These are phyloP conservation scores for Leishmania martiniquensis DNA, from an alignment of 208 protist species.

Conservation along the genomic window DNA sequence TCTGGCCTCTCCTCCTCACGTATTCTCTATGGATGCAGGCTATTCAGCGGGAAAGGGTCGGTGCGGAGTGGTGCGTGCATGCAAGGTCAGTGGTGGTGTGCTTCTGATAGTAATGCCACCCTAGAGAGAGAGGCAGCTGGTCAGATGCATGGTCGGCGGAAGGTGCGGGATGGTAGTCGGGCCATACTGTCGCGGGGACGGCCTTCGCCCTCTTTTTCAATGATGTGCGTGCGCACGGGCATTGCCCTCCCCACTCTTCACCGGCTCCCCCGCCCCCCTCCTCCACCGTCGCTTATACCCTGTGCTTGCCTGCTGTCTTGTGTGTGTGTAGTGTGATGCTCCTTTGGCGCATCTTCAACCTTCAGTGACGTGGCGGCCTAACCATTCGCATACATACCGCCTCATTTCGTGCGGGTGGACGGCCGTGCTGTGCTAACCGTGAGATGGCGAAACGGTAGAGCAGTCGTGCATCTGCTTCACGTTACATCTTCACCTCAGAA, in stretches of 20 bases:
- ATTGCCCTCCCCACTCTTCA: too few relatives aligned
- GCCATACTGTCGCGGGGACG: not conserved
- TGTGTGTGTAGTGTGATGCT: too few relatives aligned
- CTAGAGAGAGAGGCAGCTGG: not conserved
- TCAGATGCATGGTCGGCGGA: not conserved
- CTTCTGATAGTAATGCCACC: not conserved
- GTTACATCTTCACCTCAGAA: not conserved
- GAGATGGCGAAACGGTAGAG: not conserved
- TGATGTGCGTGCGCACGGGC: too few relatives aligned
- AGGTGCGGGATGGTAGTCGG: not conserved
- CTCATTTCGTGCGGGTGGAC: not conserved
- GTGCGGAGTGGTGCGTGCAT: not conserved
- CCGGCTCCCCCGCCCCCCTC: too few relatives aligned
- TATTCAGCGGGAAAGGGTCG: not conserved
- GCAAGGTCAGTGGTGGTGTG: not conserved
- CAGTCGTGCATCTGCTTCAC: not conserved
- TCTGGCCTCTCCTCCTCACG: not conserved
- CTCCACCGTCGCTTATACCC: too few relatives aligned
- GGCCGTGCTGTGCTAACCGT: not conserved
- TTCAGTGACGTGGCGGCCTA: too few relatives aligned
- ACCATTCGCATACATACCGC: not conserved
- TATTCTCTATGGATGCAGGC: not conserved
- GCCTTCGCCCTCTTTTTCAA: not conserved
- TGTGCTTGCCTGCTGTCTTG: too few relatives aligned
- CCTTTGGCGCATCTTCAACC: too few relatives aligned